Base-by-base conservation (phyloP, 805 yeast species). In the Candida schatavii region DNA sequence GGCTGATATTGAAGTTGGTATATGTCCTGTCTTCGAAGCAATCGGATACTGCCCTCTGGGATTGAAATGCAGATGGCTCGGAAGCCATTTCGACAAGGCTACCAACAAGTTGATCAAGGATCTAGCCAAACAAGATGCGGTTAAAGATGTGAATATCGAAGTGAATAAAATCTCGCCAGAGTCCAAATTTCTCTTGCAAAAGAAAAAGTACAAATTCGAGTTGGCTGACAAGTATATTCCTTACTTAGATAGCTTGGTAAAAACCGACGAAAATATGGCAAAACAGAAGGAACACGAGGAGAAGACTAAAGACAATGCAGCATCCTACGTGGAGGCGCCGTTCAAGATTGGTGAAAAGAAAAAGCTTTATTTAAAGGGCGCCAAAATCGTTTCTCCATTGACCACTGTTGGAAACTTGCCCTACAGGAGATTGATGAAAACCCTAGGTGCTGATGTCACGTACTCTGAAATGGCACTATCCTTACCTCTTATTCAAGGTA, bases 401-500 rank as follows among this genome's bases (percentile, higher is more conserved):
- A 95, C 99, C 26, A 93, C 99, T 0, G 99, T 93, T 4, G 99
- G 99, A 18, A 93, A 93, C 63, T 72, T 93, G 54, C 99, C 99
- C 13, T 93, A 80, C 66, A 83, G 99, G 62, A 77, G 98, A 52
- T 73, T 93, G 46, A 90, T 93, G 97, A 85, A 83, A 55, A 75
- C 83, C 1, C 63, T 88, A 26, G 97, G 97, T 14, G 96, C 96
- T 10, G 97, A 93, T 54, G 76, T 89, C 14, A 93, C 99, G 0
- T 93, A 87, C 59, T 78, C 90, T 30, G 99, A 93, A 66, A 93
- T 93, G 99, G 97, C 98, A 0, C 71, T 93, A 28, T 70, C 86
- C 2, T 67, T 87, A 39, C 97, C 98, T 1, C 68, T 93, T 40
- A 67, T 93, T 20, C 96, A 88, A 59, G 99, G 97, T 22, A 77